Evolutionary conservation across 31 red algal species (phyloP), one percentile per base, ranked within the genome.

Genomic region (Odonthalia washingtoniensis): DNA sequence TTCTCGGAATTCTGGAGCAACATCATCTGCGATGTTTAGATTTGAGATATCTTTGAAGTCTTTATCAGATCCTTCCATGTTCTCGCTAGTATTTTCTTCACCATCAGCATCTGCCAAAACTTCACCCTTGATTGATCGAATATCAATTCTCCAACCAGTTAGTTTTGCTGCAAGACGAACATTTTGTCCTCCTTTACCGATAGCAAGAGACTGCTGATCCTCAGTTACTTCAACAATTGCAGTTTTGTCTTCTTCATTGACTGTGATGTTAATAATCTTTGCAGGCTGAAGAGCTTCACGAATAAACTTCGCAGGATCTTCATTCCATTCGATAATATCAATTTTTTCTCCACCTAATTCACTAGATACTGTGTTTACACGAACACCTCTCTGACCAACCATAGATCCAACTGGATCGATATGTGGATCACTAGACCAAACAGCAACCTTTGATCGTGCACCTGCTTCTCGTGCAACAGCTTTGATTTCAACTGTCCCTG

Each of bases 111-210:
- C 42, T 44, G 42, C 42, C 42, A 44, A 44, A 44, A 44, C 64
- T 67, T 67, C 64, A 33, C 64, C 64, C 30, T 67, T 35, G 33
- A 67, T 67, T 67, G 27, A 35, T 33, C 27, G 30, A 35, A 67
- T 67, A 67, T 67, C 64, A 67, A 67, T 67, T 67, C 33, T 67
- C 30, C 33, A 67, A 33, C 64, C 64, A 33, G 64, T 67, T 67
- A 67, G 33, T 67, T 67, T 67, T 67, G 64, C 64, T 67, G 72
- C 72, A 43, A 75, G 72, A 75, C 72, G 72, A 32, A 41, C 72
- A 39, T 75, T 75, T 75, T 75, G 72, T 37, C 72, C 72, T 40
- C 40, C 40, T 28, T 39, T 32, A 28, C 72, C 72, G 39, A 75
- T 75, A 30, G 72, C 72, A 43, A 75, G 72, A 43, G 72, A 75